Evolutionary conservation across 495 filamentous ascomycete species (phyloP), one percentile per base, ranked within the genome.

Genomic region (Aspergillus sclerotioniger): DNA sequence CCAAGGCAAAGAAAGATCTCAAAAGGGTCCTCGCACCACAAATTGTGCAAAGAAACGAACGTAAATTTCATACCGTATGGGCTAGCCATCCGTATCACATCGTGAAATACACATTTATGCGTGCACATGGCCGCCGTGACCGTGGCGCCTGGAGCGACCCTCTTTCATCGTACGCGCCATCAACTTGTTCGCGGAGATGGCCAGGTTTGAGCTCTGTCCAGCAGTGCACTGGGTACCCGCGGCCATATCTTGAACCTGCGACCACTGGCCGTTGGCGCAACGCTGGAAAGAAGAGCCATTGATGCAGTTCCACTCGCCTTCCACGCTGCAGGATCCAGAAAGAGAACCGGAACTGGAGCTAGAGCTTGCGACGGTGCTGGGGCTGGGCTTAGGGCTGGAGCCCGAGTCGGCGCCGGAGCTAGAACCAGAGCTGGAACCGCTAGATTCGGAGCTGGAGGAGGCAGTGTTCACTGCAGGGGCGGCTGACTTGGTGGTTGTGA

Each of bases 241-340:
- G 0, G 87, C 79, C 74, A 89, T 71, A 32, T 71, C 62, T 53
- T 83, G 75, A 20, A 72, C 53, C 7, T 56, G 64, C 9, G 84
- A 80, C 87, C 87, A 89, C 32, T 67, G 54, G 7, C 87, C 87
- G 21, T 72, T 78, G 10, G 85, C 87, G 59, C 87, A 90, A 59
- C 86, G 77, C 59, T 78, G 76, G 70, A 78, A 90, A 15, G 77
- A 74, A 8, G 68, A 74, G 53, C 86, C 87, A 28, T 65, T 73
- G 33, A 88, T 76, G 67, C 87, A 90, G 74, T 88, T 87, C 85
- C 85, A 89, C 43, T 68, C 64, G 53, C 74, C 75, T 48, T 77
- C 73, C 3, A 59, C 16, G 35, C 63, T 68, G 67, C 76, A 80
- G 9, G 73, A n/a, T 12, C 75, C 77, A 37, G 64, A 69, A n/a